A percentile compares a stretch with the other conserved stretches of the same genome.
Conservation (phyloP, 768 basidiomycete species). For the Boletus rubescentipes region DNA sequence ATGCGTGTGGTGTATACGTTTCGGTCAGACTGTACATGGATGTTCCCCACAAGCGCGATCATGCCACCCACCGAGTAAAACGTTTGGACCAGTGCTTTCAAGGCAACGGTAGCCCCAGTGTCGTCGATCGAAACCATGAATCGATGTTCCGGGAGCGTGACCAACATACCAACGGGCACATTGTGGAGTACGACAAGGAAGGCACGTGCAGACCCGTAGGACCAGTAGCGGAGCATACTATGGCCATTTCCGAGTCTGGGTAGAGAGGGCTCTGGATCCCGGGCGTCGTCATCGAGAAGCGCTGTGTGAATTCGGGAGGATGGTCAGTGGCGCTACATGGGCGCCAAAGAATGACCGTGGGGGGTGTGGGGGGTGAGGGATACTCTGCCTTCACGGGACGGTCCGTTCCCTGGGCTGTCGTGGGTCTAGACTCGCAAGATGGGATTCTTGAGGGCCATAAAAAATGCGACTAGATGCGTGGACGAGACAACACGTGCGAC, state of each 20-base stretch:
- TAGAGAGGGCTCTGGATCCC: too few relatives aligned
- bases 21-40: background rate
- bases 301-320: background rate
- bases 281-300: background rate
- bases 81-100: background rate
- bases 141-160: background rate
- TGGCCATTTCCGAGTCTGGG: too few relatives aligned
- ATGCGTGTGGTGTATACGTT: slow-evolving; percentile 20
- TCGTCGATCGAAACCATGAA: background rate
- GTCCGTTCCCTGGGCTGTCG: background rate
- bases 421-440: background rate
- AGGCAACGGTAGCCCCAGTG: background rate
- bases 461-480: too few relatives aligned
- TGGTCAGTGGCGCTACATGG: background rate
- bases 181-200: background rate
- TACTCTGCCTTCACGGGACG: too few relatives aligned
- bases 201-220: background rate
- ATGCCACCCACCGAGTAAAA: background rate
- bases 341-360: background rate
- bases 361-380: too few relatives aligned
- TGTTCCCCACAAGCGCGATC: too few relatives aligned
- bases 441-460: too few relatives aligned
- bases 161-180: background rate
- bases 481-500: too few relatives aligned
- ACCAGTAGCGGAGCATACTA: background rate